Conservation (phyloP, 1,139 yeast species). For the Saccharomyces pastorianus region DNA sequence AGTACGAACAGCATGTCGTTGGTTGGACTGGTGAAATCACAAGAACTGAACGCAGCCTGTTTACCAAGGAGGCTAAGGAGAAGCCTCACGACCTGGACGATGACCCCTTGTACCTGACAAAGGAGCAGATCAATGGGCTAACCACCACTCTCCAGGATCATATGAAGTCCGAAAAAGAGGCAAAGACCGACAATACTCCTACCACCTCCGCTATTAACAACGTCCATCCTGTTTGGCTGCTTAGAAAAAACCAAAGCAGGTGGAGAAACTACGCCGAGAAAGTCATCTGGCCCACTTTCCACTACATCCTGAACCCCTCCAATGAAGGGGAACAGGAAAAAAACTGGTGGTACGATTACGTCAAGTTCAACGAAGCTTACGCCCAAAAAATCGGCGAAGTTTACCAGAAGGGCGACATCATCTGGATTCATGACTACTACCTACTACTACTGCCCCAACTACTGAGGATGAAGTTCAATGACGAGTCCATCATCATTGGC, state of each 20-base stretch:
- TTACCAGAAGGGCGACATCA: slow-evolving; percentile 83
- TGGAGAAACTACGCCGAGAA: slow-evolving; percentile 90
- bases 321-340: slow-evolving; percentile 65
- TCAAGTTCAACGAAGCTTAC: slow-evolving; percentile 81
- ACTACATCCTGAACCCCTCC: slow-evolving; percentile 67
- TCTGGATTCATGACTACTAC: slow-evolving; percentile 94
- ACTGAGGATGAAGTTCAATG: slow-evolving; percentile 71
- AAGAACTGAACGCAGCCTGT: slow-evolving; percentile 5
- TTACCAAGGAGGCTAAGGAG: slow-evolving; percentile 9
- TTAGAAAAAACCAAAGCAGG: slow-evolving; percentile 57
- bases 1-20: slow-evolving; percentile 81
- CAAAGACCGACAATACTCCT: slow-evolving; percentile 41
- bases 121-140: slow-evolving; percentile 42
- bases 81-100: slow-evolving; percentile 33
- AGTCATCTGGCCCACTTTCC: slow-evolving; percentile 89
- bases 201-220: slow-evolving; percentile 33
- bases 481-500: slow-evolving; percentile 58
- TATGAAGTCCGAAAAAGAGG: slow-evolving; percentile 9
- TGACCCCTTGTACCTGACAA: slow-evolving; percentile 56
- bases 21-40: slow-evolving; percentile 93
- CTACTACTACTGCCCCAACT: slow-evolving; percentile 77
- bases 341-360: slow-evolving; percentile 87
- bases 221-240: slow-evolving; percentile 80
- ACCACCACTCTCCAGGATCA: slow-evolving; percentile 19
- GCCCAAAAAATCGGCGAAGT: slow-evolving; percentile 65